A percentile compares a stretch with the other conserved stretches of the same genome.
Evolutionary conservation across 352 stramenopile genomes (phyloP).

Genomic region (Phytopythium oedochilum): DNA sequence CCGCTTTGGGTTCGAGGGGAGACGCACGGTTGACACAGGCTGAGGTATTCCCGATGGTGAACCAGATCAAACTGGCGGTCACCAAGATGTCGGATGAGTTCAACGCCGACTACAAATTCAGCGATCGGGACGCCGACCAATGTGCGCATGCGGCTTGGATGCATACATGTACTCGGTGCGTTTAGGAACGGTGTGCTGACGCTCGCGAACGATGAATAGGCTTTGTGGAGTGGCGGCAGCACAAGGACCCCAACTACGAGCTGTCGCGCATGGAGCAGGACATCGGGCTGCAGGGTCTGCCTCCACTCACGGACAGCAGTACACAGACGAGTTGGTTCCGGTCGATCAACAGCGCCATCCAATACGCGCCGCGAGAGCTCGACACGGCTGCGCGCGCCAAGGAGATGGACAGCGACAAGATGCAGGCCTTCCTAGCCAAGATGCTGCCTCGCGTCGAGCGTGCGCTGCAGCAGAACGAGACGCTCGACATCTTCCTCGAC

Average conservation of each 20-base stretch:
- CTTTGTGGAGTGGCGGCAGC: constrained; percentile 83
- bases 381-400: not conserved
- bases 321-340: constrained; percentile 85
- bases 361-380: constrained; percentile 49
- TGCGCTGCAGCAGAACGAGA: constrained; percentile 82
- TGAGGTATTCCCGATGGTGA: too few relatives aligned
- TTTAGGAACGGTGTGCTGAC: too few relatives aligned
- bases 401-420: constrained; percentile 63
- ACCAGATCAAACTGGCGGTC: constrained; percentile 68
- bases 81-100: constrained; percentile 82
- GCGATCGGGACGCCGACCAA: constrained; percentile 72
- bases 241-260: constrained; percentile 84
- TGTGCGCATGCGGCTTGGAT: constrained; percentile 24
- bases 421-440: constrained; percentile 62
- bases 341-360: constrained; percentile 73
- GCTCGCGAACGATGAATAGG: too few relatives aligned
- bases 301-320: constrained; percentile 53
- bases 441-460: constrained; percentile 69
- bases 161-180: too few relatives aligned
- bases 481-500: constrained; percentile 81
- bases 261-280: constrained; percentile 74
- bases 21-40: not conserved
- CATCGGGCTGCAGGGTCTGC: constrained; percentile 68
- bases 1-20: too few relatives aligned
- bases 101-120: constrained; percentile 84